Base-by-base conservation (phyloP, 345 rosid species). In the Moricandia moricandioides region DNA sequence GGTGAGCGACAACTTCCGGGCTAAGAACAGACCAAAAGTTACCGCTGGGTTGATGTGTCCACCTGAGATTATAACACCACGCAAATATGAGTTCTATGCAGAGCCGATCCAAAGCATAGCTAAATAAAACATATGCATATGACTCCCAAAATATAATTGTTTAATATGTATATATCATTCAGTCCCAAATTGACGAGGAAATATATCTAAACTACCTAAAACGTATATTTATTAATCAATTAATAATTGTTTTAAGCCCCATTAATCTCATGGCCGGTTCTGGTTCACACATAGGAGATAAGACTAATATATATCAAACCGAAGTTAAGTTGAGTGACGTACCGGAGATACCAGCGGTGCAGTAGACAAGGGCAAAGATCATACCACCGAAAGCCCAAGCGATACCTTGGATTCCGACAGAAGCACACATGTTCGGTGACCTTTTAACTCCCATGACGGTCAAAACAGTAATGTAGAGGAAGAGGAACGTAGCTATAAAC, bases 281-380 rank as follows among this genome's bases (percentile, higher is more conserved):
- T 45, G 17, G 52, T 45, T 45, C 18, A 45, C 52, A 45, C 17
- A 45, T n/a, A 45, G 52, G 52, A 45, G 18, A 45, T n/a, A 45
- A 13, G 16, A 45, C 52, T 45, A 45, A 45, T 45, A 14, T n/a
- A 45, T n/a, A 54, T 54, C n/a, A 21, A 8, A 54, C 59, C 31
- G 60, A 55, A 24, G 31, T 24, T 24, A 10, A 55, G 64, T 30
- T 7, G 64, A 60, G 65, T 16, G n/a, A 5, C 65, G 37, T 34
- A 61, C 65, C 65, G 14, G 66, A 62, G 66, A 62, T 83, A 9
- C 85, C 85, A 13, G 86, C 83, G 31, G 86, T 82, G 59, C 86
- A 78, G 79, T 83, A 83, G 62, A 84, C 86, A 1, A 84, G 72
- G 34, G 81, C 86, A 55, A 84, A 82, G 80, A 82, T 84, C 83